Evolutionary conservation across 2,329 filamentous ascomycete genomes (phyloP), one percentile per base, ranked within the genome.

Genomic region (Calonectria honghensis): DNA sequence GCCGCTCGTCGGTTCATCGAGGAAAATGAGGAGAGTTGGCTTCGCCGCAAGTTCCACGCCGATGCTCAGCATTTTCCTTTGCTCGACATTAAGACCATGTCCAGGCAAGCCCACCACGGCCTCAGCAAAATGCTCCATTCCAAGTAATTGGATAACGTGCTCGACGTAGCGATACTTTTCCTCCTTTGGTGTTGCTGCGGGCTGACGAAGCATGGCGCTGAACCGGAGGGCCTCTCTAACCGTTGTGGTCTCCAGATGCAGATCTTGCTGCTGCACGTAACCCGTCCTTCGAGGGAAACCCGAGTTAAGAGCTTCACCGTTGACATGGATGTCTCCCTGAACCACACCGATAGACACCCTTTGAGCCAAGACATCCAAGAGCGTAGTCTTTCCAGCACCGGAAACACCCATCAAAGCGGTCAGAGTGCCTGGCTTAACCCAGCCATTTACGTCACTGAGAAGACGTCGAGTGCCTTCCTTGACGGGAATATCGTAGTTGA

Each of bases 371-470:
- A 79, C 81, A 70, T 84, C 80, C 14, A 84, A 74, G 13, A 84
- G 81, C 2, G 82, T 84, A 18, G 82, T 84, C 73, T 84, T 84
- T 4, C 82, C 82, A 13, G 82, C 82, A 37, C 82, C 82, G 14
- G 75, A 90, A 2, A 91, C 89, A 63, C 91, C 90, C 89, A 91
- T 91, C 24, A 96, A 87, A 7, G 94, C 94, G 11, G 94, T 96
- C 54, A 96, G 85, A 14, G 94, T 96, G 52, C 95, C 95, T 1
- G 95, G 95, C 83, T 95, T 95, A 74, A 97, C 94, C 93, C 94
- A 96, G 6, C 95, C 95, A 79, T 94, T 91, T 2, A 96, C 93
- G 71, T 95, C 87, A 76, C 96, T 92, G 69, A 97, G 85, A 77
- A 97, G 81, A 32, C 92, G 90, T 24, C 94, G 90, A 1, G 88